A percentile compares a stretch with the other conserved stretches of the same genome.
Evolutionary conservation across 176 grass and related monocot species (phyloP).

Genomic region (Oryza nivara): DNA sequence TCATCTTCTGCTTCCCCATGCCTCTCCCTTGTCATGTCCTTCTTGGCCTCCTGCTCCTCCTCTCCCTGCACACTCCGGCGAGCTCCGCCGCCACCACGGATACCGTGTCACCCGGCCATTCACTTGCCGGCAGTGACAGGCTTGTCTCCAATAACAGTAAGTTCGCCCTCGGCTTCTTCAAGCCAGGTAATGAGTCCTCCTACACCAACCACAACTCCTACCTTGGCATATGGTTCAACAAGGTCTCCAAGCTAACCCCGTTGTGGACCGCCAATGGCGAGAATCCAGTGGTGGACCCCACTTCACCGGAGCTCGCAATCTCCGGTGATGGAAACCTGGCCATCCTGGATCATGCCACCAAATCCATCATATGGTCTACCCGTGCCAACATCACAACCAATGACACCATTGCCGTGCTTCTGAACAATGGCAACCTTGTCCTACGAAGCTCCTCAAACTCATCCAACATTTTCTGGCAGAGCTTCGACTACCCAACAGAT

Average conservation of each 20-base stretch:
- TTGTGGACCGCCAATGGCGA: slow-evolving; percentile 63
- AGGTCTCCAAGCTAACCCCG: slow-evolving; percentile 39
- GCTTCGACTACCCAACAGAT: slow-evolving; percentile 64
- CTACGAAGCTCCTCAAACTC: slow-evolving; percentile 39
- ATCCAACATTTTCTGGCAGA: slow-evolving; percentile 57
- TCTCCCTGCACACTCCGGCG: not conserved
- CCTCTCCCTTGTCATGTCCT: not conserved
- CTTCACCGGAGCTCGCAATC: slow-evolving; percentile 38
- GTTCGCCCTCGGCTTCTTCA: slow-evolving; percentile 75
- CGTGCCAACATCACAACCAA: slow-evolving; percentile 16
- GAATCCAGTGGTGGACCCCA: slow-evolving; percentile 19
- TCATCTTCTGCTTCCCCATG: not conserved
- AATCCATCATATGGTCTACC: slow-evolving; percentile 48
- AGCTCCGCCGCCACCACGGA: not conserved
- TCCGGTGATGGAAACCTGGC: slow-evolving; percentile 51
- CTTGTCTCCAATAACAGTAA: slow-evolving; percentile 48
- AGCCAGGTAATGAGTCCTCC: not conserved
- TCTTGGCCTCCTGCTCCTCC: not conserved
- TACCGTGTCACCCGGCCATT: not conserved
- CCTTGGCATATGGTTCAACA: slow-evolving; percentile 59
- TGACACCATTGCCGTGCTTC: slow-evolving; percentile 29
- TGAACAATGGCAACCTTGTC: slow-evolving; percentile 54
- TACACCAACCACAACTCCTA: slow-evolving; percentile 20
- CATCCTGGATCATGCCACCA: slow-evolving; percentile 19
- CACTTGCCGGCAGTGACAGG: slow-evolving; percentile 24